These are phyloP conservation scores for Aleurites moluccanus DNA, from an alignment of 441 rosid genomes.

Conservation along the genomic window DNA sequence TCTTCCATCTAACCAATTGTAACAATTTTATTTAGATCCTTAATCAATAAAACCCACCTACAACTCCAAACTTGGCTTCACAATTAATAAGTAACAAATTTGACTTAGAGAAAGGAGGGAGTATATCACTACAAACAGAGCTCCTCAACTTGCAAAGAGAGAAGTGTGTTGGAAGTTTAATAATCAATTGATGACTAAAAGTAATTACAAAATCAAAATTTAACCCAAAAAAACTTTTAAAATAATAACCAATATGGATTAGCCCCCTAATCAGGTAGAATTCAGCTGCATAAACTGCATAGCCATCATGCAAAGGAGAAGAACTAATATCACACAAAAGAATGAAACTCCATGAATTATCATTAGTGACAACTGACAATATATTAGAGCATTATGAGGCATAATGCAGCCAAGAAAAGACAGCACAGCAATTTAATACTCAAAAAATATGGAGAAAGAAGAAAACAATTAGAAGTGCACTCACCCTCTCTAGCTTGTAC, in stretches of 20 bases:
- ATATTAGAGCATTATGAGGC: neutral
- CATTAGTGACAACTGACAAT: neutral
- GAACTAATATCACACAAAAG: neutral
- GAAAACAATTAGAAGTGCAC: slow-evolving; percentile 13
- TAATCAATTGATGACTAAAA: neutral
- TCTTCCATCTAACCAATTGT: neutral
- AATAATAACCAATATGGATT: neutral
- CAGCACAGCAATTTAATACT: neutral
- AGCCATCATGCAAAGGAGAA: neutral
- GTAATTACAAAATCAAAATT: neutral
- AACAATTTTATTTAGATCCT: neutral
- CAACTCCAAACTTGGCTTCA: neutral
- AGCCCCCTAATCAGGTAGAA: neutral
- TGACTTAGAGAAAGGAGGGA: neutral
- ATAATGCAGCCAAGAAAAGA: neutral
- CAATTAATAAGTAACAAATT: neutral
- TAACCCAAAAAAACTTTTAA: no score
- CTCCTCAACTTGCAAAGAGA: neutral
- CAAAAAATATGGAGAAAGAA: neutral
- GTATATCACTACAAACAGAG: neutral
- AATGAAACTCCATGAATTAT: neutral
- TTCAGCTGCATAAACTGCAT: neutral
- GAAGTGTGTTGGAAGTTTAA: neutral
- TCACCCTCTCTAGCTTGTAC: slow-evolving; percentile 80
- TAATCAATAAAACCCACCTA: neutral